Evolutionary conservation across 1,284 basidiomycete genomes (phyloP).

Genomic region (Ceratobasidium sp.): DNA sequence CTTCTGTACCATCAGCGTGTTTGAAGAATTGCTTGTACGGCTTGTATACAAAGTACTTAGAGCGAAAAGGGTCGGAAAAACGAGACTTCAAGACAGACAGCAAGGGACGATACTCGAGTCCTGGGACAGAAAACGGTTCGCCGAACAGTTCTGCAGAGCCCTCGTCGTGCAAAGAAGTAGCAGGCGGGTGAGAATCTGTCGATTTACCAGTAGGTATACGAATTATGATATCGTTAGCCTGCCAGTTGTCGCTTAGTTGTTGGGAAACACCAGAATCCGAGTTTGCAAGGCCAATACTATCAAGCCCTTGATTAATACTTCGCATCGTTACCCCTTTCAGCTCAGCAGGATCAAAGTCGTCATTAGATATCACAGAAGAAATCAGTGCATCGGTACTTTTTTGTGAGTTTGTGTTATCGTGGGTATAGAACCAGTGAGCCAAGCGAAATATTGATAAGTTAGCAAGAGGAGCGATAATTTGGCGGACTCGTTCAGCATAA

Average conservation of each 20-base stretch:
- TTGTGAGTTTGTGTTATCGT: background rate
- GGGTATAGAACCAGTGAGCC: conserved; percentile 14
- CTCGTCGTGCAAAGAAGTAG: too few species aligned
- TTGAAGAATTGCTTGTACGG: background rate
- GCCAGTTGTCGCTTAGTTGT: too few species aligned
- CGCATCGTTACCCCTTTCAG: too few species aligned
- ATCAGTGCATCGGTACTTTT: too few species aligned
- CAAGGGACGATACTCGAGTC: background rate
- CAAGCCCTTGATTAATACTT: too few species aligned
- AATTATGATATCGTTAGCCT: too few species aligned
- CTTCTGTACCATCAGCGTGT: background rate
- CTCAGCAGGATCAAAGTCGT: background rate
- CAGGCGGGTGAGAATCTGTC: too few species aligned
- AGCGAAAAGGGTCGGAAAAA: background rate
- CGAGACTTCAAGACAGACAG: background rate
- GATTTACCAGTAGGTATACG: too few species aligned
- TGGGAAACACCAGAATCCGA: too few species aligned
- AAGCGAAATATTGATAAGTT: background rate
- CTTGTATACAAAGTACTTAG: background rate
- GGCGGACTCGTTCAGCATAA: background rate
- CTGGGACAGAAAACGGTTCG: background rate
- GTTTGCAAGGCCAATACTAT: too few species aligned
- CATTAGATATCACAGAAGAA: background rate
- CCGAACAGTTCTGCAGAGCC: too few species aligned
- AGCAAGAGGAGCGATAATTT: conserved; percentile 2